Conservation (phyloP, 2,329 filamentous ascomycete species). For the Aspergillus fijiensis region DNA sequence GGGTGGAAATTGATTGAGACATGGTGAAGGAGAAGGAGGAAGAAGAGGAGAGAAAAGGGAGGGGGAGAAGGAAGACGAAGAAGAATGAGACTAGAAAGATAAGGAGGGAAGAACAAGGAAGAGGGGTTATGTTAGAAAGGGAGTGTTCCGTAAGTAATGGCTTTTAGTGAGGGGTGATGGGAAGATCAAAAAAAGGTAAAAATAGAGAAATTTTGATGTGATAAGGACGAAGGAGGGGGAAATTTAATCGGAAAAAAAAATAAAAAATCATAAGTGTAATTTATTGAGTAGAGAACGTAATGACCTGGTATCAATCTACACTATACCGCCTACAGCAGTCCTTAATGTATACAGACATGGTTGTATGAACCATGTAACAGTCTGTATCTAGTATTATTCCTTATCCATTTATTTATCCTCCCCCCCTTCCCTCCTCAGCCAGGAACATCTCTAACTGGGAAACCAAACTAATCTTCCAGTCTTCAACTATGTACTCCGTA, state of each 20-base stretch:
- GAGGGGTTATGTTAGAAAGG: not conserved
- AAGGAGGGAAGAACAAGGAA: slow-evolving; percentile 4
- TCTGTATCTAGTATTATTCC: too few species aligned
- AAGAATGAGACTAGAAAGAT: slow-evolving; percentile 2
- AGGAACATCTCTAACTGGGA: too few species aligned
- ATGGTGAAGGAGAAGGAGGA: slow-evolving; percentile 33
- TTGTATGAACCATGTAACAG: too few species aligned
- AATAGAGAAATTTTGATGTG: slow-evolving; percentile 16
- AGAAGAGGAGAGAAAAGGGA: slow-evolving; percentile 17
- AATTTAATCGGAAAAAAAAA: slow-evolving; percentile 6
- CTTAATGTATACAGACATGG: too few species aligned
- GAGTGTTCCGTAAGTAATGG: not conserved
- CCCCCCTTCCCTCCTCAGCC: too few species aligned
- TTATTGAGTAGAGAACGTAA: slow-evolving; percentile 1
- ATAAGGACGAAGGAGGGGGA: slow-evolving; percentile 16
- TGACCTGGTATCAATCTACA: not conserved
- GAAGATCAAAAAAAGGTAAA: slow-evolving; percentile 18
- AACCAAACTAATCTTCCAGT: too few species aligned
- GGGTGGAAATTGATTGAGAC: slow-evolving; percentile 36
- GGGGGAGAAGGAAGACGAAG: slow-evolving; percentile 13
- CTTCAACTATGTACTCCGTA: too few species aligned
- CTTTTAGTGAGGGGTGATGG: slow-evolving; percentile 16
- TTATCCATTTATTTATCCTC: not conserved
- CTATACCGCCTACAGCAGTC: too few species aligned
- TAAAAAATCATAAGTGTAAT: too few species aligned